phyloP scores from a whole-genome alignment of 257 asterid species.

The Nicotiana attenuata region DNA sequence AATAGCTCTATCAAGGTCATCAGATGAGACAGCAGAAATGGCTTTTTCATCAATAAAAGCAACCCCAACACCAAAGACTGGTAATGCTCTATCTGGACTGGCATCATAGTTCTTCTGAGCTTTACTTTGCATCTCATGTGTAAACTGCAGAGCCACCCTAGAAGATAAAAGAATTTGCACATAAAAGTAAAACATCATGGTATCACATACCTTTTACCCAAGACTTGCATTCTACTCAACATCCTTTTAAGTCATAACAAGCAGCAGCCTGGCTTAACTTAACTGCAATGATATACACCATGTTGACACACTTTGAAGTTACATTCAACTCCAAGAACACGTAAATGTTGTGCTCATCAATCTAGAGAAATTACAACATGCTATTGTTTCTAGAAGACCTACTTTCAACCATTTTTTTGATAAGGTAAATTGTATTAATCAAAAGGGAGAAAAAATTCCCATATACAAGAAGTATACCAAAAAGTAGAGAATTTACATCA shows the following conservation, averaged over 20 bases:
- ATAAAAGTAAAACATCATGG: not conserved
- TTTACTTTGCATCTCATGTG: conserved; percentile 80
- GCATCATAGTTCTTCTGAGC: conserved; percentile 85
- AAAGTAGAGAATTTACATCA: too few relatives aligned
- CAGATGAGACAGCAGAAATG: conserved; percentile 24
- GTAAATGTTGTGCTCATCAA: not conserved
- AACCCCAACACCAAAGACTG: conserved; percentile 87
- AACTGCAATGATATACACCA: not conserved
- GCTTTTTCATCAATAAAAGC: conserved; percentile 66
- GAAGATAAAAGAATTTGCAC: conserved; percentile 18
- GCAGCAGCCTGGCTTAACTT: not conserved
- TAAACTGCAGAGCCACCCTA: conserved; percentile 94
- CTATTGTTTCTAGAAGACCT: not conserved
- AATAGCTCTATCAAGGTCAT: conserved; percentile 33
- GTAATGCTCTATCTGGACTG: conserved; percentile 64
- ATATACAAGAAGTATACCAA: too few relatives aligned
- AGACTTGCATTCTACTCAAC: not conserved
- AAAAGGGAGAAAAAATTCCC: too few relatives aligned
- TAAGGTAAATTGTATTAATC: too few relatives aligned
- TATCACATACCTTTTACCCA: not conserved
- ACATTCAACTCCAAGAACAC: not conserved
- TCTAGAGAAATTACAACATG: not conserved
- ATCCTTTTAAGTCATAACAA: not conserved
- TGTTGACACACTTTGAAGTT: not conserved
- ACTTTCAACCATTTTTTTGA: not conserved